These are phyloP conservation scores for Fagus sylvatica DNA, from an alignment of 306 rosid genomes.

Conservation along the genomic window DNA sequence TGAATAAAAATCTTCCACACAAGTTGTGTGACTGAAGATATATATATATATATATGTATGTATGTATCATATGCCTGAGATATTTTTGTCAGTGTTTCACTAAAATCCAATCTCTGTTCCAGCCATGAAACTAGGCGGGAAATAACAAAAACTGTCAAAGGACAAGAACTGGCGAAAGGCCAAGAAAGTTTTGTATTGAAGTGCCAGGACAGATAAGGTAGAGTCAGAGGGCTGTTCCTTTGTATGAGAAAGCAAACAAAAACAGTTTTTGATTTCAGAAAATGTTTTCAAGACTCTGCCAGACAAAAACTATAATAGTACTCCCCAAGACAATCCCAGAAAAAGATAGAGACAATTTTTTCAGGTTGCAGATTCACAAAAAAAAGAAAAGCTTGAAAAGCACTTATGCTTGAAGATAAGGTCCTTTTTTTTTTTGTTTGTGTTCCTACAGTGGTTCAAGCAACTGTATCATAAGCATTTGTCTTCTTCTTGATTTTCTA, in stretches of 20 bases:
- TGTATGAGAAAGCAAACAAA: slow-evolving; percentile 23
- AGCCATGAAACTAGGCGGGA: slow-evolving; percentile 18
- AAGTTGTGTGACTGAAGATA: too few species aligned
- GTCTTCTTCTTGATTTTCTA: slow-evolving; percentile 5
- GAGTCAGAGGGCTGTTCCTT: slow-evolving; percentile 27
- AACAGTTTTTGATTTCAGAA: slow-evolving; percentile 8
- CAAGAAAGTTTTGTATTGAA: slow-evolving; percentile 12
- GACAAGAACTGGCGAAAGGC: slow-evolving; percentile 7
- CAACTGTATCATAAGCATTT: slow-evolving; percentile 15
- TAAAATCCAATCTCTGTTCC: not conserved
- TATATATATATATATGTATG: too few species aligned
- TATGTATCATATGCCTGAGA: too few species aligned
- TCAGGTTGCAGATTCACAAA: slow-evolving; percentile 22
- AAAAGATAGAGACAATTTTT: slow-evolving; percentile 17
- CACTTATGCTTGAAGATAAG: slow-evolving; percentile 26
- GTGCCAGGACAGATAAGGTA: slow-evolving; percentile 16
- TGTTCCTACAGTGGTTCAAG: slow-evolving; percentile 5
- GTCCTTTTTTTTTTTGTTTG: not conserved
- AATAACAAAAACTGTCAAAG: slow-evolving; percentile 13
- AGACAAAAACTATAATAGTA: slow-evolving; percentile 18
- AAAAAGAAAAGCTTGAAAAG: not conserved
- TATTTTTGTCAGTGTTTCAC: too few species aligned
- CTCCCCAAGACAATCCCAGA: slow-evolving; percentile 29
- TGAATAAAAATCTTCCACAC: too few species aligned
- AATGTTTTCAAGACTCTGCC: slow-evolving; percentile 10